These are phyloP conservation scores for Xanthoceras sorbifolium DNA, from an alignment of 345 rosid genomes.

Conservation along the genomic window DNA sequence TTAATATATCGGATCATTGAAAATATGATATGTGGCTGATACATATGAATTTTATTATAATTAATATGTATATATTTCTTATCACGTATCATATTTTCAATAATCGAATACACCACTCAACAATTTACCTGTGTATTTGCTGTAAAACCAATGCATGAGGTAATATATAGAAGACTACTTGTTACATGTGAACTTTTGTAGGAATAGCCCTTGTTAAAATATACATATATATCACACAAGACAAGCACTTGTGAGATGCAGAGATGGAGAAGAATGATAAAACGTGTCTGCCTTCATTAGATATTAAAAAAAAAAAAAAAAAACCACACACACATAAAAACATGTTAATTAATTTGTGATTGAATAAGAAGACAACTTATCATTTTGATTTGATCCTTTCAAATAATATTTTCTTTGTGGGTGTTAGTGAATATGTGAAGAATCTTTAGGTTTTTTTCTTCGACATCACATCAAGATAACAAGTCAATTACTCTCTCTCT, in stretches of 20 bases:
- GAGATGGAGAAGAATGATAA: neutral
- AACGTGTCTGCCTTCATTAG: neutral
- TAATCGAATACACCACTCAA: too few species aligned
- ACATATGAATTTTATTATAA: too few species aligned
- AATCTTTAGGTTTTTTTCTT: conserved; percentile 11
- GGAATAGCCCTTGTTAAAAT: neutral
- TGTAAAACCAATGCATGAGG: too few species aligned
- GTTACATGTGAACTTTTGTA: neutral
- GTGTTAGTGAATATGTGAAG: neutral
- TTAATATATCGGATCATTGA: too few species aligned
- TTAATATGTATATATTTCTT: too few species aligned
- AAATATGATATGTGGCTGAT: too few species aligned
- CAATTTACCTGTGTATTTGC: too few species aligned
- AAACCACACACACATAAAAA: neutral
- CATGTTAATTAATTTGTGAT: neutral
- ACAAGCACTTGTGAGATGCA: neutral
- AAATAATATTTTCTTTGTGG: neutral
- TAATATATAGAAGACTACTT: neutral
- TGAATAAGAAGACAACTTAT: neutral
- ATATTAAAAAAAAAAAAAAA: neutral
- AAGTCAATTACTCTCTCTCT: neutral
- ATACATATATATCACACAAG: neutral
- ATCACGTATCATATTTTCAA: neutral
- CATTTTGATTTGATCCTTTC: neutral
- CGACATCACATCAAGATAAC: neutral